Evolutionary conservation across 345 rosid species (phyloP), one percentile per base, ranked within the genome.

Genomic region (Ailanthus altissimus): DNA sequence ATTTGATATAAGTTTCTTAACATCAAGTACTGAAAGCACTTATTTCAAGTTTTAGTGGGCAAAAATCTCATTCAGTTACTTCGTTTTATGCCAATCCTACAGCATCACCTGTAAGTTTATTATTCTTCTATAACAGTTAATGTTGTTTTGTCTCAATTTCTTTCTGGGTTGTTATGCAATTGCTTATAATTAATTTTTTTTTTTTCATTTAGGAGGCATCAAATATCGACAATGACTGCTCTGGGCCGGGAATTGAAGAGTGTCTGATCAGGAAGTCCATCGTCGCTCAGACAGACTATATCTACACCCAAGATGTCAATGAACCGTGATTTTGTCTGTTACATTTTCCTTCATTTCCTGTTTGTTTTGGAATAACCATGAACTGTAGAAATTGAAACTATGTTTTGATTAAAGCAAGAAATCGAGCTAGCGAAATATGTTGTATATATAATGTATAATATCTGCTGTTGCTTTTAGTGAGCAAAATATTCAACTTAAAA

Each of bases 221-320:
- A 69, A 73, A 65, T 59, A 79, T 42, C 42, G 77, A 73, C 42
- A 67, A 61, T 59, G 90, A 77, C n/a, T 89, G 89, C 79, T 67
- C 51, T 54, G 81, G 75, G 40, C 40, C 81, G 61, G 83, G 75
- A 23, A 83, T 67, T 64, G 87, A 87, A 65, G 89, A 87, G 61
- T 87, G 90, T 70, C 75, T 86, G 81, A 74, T 83, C 18, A 83
- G 83, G 79, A 85, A 81, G 75, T 71, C 81, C 23, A 64, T 80
- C 83, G 84, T 75, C 73, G 87, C 83, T 73, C 92, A 89, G 80
- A 81, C 89, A 2, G 91, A 85, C 81, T 84, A 85, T 77, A 87
- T 90, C 79, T 89, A 87, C 81, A 87, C 92, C 8, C 87, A 89
- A 82, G 87, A 86, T 75, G 50, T 78, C 49, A 50, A 62, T 72